These are phyloP conservation scores for Phytopythium litorale DNA, from an alignment of 352 stramenopile species.

Conservation along the genomic window DNA sequence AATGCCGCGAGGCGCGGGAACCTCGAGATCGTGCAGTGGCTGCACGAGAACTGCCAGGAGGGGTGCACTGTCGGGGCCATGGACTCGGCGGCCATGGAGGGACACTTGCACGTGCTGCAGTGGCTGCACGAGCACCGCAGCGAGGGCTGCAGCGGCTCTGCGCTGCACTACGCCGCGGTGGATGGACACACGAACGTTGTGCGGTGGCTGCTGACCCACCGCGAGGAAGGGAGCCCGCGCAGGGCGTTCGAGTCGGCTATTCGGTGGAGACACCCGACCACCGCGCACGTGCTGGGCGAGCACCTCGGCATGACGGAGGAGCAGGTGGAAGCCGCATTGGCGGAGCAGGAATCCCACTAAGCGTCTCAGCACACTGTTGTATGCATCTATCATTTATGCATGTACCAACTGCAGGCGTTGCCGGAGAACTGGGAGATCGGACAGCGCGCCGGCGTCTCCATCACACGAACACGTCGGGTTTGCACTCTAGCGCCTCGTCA, in stretches of 20 bases:
- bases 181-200: constrained; percentile 22
- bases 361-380: not conserved
- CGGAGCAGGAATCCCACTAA: not conserved
- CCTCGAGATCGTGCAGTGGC: constrained; percentile 29
- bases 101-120: constrained; percentile 24
- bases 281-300: constrained; percentile 18
- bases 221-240: constrained; percentile 14
- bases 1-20: constrained; percentile 25
- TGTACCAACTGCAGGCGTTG: too few relatives aligned
- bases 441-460: not conserved
- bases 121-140: constrained; percentile 25
- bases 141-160: constrained; percentile 24
- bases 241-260: constrained; percentile 25
- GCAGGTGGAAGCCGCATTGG: not conserved
- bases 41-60: constrained; percentile 21
- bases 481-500: not conserved
- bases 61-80: constrained; percentile 28
- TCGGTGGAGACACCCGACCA: constrained; percentile 23
- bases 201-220: constrained; percentile 18
- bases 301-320: not conserved
- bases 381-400: not conserved
- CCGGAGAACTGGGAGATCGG: not conserved
- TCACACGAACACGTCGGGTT: not conserved
- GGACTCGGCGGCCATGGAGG: constrained; percentile 26
- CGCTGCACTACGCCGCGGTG: constrained; percentile 24